Base-by-base conservation (phyloP, 1,139 yeast species). In the Keqinozyma sinolaborantium region DNA sequence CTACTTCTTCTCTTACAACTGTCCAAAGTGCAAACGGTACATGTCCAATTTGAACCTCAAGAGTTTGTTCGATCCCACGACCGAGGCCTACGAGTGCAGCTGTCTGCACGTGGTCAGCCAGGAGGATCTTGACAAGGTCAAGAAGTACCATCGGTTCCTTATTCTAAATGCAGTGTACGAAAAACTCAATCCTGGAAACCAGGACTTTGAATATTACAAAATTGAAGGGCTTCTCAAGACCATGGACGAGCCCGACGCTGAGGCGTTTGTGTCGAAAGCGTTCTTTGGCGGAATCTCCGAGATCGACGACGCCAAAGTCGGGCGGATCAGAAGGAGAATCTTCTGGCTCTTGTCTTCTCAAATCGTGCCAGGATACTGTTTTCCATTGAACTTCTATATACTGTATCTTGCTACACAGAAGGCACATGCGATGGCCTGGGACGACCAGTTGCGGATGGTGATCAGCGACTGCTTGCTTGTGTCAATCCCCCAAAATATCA, bases 1-100 rank as follows among this genome's bases (percentile, higher is more conserved):
- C 33, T 33, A 31, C 15, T 55, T 45, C 34, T 48, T 56, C 29
- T 42, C 50, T 5, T 43, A 45, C 28, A 42, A 41, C 26, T 53
- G 60, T 33, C 39, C 42, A 8, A 19, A 32, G 5, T 54, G 60
- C 34, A 40, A 35, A 10, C 24, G 24, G 14, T 8, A 30, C 14
- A 31, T 45, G 6, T 37, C 30, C 20, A 19, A 29, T 30, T 26
- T 40, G 28, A 25, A 10, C 21, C 29, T 29, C 18, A n/a, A 25
- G 28, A 25, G 9, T 24, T 30, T 24, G 15, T 24, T 33, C 8
- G n/a, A 25, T 9, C n/a, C 16, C 7, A 18, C 9, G 10, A 7
- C 7, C 7, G 9, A 18, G 21, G 21, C 10, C 21, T 10, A 7
- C 7, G 7, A 7, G 7, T 18, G 21, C 10, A 10, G 21, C 10